A percentile compares a stretch with the other conserved stretches of the same genome.
Conservation (phyloP, 2,329 filamentous ascomycete genomes). For the Paecilomyces sp. region DNA sequence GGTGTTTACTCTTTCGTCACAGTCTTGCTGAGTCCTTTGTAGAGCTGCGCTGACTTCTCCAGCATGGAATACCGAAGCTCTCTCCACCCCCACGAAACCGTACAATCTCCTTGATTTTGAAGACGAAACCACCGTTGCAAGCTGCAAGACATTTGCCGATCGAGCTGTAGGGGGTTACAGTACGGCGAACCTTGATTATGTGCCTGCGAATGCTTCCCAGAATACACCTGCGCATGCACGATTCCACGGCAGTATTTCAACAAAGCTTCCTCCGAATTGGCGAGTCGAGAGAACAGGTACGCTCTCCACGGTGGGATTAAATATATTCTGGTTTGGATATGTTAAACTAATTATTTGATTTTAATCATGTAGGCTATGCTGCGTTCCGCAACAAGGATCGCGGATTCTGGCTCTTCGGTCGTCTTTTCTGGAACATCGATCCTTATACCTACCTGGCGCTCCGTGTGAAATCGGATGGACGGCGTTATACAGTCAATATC, state of each 20-base stretch:
- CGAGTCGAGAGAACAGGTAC: conserved; percentile 34
- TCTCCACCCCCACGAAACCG: conserved; percentile 30
- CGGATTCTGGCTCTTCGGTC: conserved; percentile 74
- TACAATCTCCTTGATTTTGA: conserved; percentile 35
- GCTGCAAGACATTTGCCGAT: conserved; percentile 74
- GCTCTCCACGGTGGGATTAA: background rate
- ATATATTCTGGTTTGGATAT: background rate
- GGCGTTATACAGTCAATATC: conserved; percentile 90
- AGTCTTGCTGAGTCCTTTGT: background rate
- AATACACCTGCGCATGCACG: conserved; percentile 58
- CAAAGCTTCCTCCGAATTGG: conserved; percentile 64
- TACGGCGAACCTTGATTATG: conserved; percentile 62
- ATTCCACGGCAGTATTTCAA: conserved; percentile 86
- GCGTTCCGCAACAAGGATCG: conserved; percentile 81
- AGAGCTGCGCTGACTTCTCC: background rate
- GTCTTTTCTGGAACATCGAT: conserved; percentile 80
- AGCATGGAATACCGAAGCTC: conserved; percentile 37
- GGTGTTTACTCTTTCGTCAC: conserved; percentile 4
- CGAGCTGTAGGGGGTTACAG: conserved; percentile 82
- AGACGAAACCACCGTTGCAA: conserved; percentile 24
- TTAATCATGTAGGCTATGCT: conserved; percentile 63
- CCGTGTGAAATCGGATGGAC: conserved; percentile 80
- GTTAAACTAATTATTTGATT: conserved; percentile 1
- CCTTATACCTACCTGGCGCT: conserved; percentile 81
- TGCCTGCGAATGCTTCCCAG: conserved; percentile 39